These are phyloP conservation scores for Trifolium pratense DNA, from an alignment of 306 rosid genomes.

Conservation along the genomic window DNA sequence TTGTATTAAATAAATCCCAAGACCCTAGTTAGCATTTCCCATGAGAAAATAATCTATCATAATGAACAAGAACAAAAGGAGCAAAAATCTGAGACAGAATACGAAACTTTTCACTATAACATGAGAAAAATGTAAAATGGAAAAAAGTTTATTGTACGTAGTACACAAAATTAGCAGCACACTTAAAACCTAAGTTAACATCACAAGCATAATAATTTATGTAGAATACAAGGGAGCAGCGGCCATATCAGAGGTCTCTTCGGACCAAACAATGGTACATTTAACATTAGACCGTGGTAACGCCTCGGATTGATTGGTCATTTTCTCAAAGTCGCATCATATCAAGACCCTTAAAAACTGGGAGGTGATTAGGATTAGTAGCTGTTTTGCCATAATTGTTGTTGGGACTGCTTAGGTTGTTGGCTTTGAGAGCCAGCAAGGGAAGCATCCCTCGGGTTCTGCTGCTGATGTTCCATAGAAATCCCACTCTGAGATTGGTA, in stretches of 20 bases:
- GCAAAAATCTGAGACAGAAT: neutral
- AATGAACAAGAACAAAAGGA: neutral
- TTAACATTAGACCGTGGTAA: conserved; percentile 55
- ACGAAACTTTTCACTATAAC: conserved; percentile 48
- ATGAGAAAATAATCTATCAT: no score
- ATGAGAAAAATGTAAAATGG: conserved; percentile 23
- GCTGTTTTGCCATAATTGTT: conserved; percentile 95
- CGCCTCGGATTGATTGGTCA: conserved; percentile 68
- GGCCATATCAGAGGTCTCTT: conserved; percentile 75
- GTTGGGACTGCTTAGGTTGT: conserved; percentile 91
- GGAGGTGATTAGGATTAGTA: conserved; percentile 74
- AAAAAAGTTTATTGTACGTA: conserved; percentile 35
- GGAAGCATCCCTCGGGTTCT: conserved; percentile 78
- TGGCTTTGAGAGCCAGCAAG: conserved; percentile 80
- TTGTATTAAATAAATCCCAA: no score
- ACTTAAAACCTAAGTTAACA: conserved; percentile 75
- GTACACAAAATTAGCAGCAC: conserved; percentile 91
- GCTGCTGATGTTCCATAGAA: conserved; percentile 86
- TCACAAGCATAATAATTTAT: conserved; percentile 57
- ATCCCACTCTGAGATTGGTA: conserved; percentile 88
- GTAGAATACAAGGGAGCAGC: conserved; percentile 77
- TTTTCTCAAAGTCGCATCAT: conserved; percentile 61
- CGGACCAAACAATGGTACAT: conserved; percentile 71
- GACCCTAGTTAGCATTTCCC: no score
- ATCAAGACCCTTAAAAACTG: conserved; percentile 67